A percentile compares a stretch with the other conserved stretches of the same genome.
These are phyloP conservation scores for Dactylellina drechsleri DNA, from an alignment of 2,329 filamentous ascomycete species.

Conservation along the genomic window DNA sequence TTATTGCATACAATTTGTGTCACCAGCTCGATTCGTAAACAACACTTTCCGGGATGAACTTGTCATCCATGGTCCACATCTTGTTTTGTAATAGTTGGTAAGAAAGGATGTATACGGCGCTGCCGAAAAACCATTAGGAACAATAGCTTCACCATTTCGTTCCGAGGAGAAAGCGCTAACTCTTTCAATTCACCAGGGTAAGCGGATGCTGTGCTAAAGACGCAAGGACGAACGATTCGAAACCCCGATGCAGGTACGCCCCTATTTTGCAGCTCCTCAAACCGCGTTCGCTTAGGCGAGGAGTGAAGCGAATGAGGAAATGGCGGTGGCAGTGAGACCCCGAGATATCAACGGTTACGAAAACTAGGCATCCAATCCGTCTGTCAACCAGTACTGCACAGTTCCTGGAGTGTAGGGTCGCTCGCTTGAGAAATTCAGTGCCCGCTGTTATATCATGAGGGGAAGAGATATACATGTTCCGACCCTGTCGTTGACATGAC, in stretches of 20 bases:
- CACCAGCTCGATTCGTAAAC: slow-evolving; percentile 24
- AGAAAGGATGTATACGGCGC: background rate
- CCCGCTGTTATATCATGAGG: background rate
- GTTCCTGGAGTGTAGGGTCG: slow-evolving; percentile 13
- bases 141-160: too few species aligned
- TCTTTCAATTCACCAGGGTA: too few species aligned
- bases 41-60: background rate
- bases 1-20: slow-evolving; percentile 13
- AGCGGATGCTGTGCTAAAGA: too few species aligned
- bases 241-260: slow-evolving; percentile 26
- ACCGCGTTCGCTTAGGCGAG: slow-evolving; percentile 41
- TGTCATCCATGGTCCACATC: slow-evolving; percentile 4
- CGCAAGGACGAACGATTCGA: background rate
- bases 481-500: slow-evolving; percentile 28
- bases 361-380: slow-evolving; percentile 38
- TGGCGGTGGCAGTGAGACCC: slow-evolving; percentile 51
- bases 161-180: too few species aligned
- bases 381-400: background rate
- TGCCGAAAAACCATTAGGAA: background rate
- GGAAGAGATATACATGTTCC: slow-evolving; percentile 4
- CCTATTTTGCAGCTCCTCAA: slow-evolving; percentile 31
- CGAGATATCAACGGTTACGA: slow-evolving; percentile 33
- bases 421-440: slow-evolving; percentile 26
- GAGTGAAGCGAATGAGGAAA: slow-evolving; percentile 26
- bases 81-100: background rate